These are phyloP conservation scores for Pseudovirgaria hyperparasitica DNA, from an alignment of 2,329 filamentous ascomycete species.

Conservation along the genomic window DNA sequence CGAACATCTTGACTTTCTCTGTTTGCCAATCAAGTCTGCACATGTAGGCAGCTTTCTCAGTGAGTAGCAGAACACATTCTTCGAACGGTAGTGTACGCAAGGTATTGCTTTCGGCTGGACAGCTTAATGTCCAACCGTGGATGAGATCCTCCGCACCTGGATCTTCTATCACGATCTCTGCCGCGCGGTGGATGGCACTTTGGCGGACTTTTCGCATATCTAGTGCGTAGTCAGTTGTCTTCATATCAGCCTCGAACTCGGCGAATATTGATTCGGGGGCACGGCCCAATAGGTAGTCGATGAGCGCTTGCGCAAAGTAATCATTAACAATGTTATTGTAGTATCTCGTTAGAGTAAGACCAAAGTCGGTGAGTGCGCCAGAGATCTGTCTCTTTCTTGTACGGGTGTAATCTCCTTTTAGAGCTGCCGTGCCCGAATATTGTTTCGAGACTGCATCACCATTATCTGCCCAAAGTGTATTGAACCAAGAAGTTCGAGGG, in stretches of 20 bases:
- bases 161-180: constrained; percentile 62
- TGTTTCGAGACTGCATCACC: constrained; percentile 92
- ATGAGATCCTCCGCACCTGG: constrained; percentile 81
- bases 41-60: constrained; percentile 72
- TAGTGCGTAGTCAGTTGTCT: constrained; percentile 80
- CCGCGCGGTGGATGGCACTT: constrained; percentile 78
- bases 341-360: constrained; percentile 69
- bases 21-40: constrained; percentile 91
- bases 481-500: constrained; percentile 82
- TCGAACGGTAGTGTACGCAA: constrained; percentile 61
- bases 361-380: constrained; percentile 82
- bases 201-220: constrained; percentile 75
- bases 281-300: constrained; percentile 87
- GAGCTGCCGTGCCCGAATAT: constrained; percentile 86
- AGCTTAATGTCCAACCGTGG: constrained; percentile 79
- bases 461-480: constrained; percentile 93
- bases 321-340: constrained; percentile 90
- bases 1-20: constrained; percentile 88
- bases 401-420: constrained; percentile 94
- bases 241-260: constrained; percentile 89
- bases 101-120: constrained; percentile 58
- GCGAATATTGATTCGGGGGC: constrained; percentile 76
- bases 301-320: constrained; percentile 89
- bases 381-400: constrained; percentile 83
- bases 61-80: constrained; percentile 78